Evolutionary conservation across 306 rosid species (phyloP), one percentile per base, ranked within the genome.

Genomic region (Vigna hirtella): DNA sequence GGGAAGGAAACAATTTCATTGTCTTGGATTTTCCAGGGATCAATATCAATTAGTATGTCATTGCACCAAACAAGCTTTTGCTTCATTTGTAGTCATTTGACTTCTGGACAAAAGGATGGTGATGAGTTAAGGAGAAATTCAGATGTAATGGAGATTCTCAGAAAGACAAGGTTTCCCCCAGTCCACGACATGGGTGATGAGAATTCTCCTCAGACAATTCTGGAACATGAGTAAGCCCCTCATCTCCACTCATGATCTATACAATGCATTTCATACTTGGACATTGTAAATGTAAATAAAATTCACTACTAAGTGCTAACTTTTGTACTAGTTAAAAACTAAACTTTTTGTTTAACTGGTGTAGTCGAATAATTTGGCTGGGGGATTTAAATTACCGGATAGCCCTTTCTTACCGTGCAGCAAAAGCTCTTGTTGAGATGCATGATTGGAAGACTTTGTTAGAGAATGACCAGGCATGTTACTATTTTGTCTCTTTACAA

Each of bases 31-130:
- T 83, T 87, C 71, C 92, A 93, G 98, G 98, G 98, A 80, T 91
- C 96, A 38, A 93, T 93, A 74, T 93, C 98, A 36, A 88, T 93
- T 73, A 93, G 98, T 84, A 91, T 93, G 98, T 89, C 94, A 65
- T 79, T 93, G 91, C 96, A 91, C 86, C 94, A 78, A 86, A 93
- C 98, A 62, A 93, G 94, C 88, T 86, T 93, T 86, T 93, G 98
- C 91, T 93, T 91, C 89, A 78, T 93, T 82, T 93, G 98, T 85
- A 93, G 94, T 78, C 98, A 93, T 85, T 84, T 93, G 90, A 89
- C 96, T 30, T 93, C 98, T 6, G 98, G 98, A 67, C 93, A 93
- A 84, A 93, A 93, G 89, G 98, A 93, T 28, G 98, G 98, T 7
- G 96, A 93, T 76, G 98, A 93, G 85, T 87, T 91, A 16, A 73